Percentiles rank a stretch among this genome's conserved stretches.
Evolutionary conservation across 2,329 filamentous ascomycete species (phyloP).

Genomic region (Hypoxylon sp.): DNA sequence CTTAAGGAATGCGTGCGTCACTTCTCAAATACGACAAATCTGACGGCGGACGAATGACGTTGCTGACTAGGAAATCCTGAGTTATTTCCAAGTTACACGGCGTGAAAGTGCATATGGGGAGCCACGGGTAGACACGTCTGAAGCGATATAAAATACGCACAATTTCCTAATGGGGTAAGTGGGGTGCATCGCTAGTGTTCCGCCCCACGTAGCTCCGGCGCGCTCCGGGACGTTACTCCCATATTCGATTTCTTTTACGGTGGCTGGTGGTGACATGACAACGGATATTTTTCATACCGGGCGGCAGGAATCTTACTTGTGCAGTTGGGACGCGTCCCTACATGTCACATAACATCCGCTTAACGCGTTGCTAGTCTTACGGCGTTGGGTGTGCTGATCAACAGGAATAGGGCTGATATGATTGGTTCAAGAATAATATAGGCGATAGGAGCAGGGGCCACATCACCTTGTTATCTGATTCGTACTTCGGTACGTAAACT

Average conservation of each 20-base stretch:
- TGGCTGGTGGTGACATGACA: constrained; percentile 9
- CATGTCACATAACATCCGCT: background rate
- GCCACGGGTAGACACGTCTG: background rate
- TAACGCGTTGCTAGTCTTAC: constrained; percentile 28
- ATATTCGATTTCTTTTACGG: background rate
- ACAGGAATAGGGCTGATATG: background rate
- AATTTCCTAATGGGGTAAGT: constrained; percentile 38
- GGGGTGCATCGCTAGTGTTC: constrained; percentile 16
- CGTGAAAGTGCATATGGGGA: constrained; percentile 13
- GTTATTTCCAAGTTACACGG: constrained; percentile 13
- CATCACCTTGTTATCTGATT: constrained; percentile 12
- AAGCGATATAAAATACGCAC: constrained; percentile 10
- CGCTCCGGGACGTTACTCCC: constrained; percentile 24
- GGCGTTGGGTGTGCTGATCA: constrained; percentile 13
- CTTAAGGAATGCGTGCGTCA: constrained; percentile 13
- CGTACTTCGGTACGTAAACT: constrained; percentile 26
- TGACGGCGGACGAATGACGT: constrained; percentile 17
- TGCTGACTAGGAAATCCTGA: constrained; percentile 1
- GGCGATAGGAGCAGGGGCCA: constrained; percentile 32
- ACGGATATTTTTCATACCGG: constrained; percentile 22
- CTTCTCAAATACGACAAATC: constrained; percentile 14
- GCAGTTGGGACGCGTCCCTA: constrained; percentile 27
- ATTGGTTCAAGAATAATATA: constrained; percentile 31
- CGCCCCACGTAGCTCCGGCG: constrained; percentile 24
- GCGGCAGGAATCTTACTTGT: constrained; percentile 20